Evolutionary conservation across 768 basidiomycete genomes (phyloP).

Genomic region (Mycena sanguinolenta): DNA sequence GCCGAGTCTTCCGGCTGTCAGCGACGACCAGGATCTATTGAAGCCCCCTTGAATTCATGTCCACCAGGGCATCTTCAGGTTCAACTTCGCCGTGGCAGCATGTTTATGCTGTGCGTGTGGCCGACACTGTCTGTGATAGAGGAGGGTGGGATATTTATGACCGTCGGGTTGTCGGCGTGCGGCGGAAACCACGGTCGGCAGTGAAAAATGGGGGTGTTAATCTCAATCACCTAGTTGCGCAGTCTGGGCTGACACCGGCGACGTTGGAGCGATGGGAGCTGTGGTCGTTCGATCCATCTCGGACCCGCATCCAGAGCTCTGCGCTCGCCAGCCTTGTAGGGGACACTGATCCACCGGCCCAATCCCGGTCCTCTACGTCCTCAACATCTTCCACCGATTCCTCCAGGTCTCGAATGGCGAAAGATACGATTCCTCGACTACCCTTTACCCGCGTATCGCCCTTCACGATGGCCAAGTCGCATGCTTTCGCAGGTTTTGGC

Average conservation of each 20-base stretch:
- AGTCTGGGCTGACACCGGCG: conserved; percentile 66
- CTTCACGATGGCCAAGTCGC: conserved; percentile 61
- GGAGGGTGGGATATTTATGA: conserved; percentile 81
- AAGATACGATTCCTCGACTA: conserved; percentile 63
- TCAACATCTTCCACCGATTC: conserved; percentile 33
- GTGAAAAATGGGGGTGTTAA: conserved; percentile 44
- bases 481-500: conserved; percentile 80
- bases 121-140: conserved; percentile 76
- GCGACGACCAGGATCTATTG: conserved; percentile 55
- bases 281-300: conserved; percentile 79
- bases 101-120: conserved; percentile 65
- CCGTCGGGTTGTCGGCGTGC: conserved; percentile 75
- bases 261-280: conserved; percentile 87
- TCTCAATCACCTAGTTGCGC: conserved; percentile 17
- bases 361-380: conserved; percentile 39
- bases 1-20: conserved; percentile 58
- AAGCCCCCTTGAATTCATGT: conserved; percentile 38
- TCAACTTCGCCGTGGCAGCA: conserved; percentile 67
- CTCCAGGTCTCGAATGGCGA: conserved; percentile 34
- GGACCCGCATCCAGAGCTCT: conserved; percentile 62
- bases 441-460: conserved; percentile 87
- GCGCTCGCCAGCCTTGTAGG: conserved; percentile 62
- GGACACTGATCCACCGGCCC: conserved; percentile 34
- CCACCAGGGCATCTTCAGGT: conserved; percentile 52
- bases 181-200: conserved; percentile 68